Evolutionary conservation across 805 yeast genomes (phyloP).

Genomic region (Metahyphopichia silvanorum): DNA sequence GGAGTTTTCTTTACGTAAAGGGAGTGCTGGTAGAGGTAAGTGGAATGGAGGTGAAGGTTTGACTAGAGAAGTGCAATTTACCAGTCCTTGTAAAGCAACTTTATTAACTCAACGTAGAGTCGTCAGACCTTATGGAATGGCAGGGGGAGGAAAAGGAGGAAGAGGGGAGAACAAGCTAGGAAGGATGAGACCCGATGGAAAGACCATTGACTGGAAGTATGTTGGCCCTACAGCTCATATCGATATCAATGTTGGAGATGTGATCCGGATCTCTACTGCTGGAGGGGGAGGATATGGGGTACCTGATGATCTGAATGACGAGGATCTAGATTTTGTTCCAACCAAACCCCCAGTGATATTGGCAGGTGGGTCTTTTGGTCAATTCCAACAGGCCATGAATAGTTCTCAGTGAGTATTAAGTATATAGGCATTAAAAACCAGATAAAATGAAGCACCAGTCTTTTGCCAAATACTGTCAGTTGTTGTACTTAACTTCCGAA

Average conservation of each 20-base stretch:
- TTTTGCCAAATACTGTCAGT: no score
- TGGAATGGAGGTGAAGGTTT: conserved; percentile 20
- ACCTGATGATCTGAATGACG: conserved; percentile 10
- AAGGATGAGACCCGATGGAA: conserved; percentile 24
- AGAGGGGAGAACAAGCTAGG: conserved; percentile 38
- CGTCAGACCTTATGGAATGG: conserved; percentile 20
- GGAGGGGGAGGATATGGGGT: conserved; percentile 85
- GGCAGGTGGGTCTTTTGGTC: not conserved
- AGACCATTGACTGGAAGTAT: conserved; percentile 14
- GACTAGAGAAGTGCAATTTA: conserved; percentile 16
- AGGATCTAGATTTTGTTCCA: conserved; percentile 7
- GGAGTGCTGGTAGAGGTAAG: conserved; percentile 15
- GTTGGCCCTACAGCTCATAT: conserved; percentile 68
- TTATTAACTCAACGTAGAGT: conserved; percentile 18
- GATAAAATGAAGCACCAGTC: no score
- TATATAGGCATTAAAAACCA: no score
- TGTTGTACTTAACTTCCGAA: no score
- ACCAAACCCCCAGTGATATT: not conserved
- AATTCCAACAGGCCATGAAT: not conserved
- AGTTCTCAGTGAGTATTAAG: not conserved
- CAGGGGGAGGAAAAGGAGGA: conserved; percentile 23
- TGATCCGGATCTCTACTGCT: conserved; percentile 67
- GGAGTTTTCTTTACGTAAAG: conserved; percentile 11
- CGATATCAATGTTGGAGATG: conserved; percentile 58
- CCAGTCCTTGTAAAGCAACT: conserved; percentile 15